Evolutionary conservation across 768 basidiomycete genomes (phyloP), one percentile per base, ranked within the genome.

Genomic region (Tephrocybe sp.): DNA sequence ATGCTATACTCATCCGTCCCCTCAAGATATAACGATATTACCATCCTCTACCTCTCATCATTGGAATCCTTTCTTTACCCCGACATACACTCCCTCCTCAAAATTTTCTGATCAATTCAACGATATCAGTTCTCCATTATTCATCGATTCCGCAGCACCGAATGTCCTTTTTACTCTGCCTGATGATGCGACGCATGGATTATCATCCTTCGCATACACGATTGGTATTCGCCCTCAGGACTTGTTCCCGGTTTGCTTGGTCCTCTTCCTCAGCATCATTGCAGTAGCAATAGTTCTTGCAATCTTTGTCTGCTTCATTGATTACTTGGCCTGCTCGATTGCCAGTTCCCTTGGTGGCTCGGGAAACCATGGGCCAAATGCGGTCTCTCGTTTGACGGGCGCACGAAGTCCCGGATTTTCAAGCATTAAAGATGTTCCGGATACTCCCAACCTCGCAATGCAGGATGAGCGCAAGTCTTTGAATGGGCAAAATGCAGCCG

Each of bases 181-280:
- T 8, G 58, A 69, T 11, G 73, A 83, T 57, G 70, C 77, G 6
- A 76, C 84, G 0, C 58, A 71, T 8, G 95, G 95, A 2, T 83
- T 99, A 38, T 72, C 81, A 13, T 85, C 88, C 2, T 94, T 94
- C 63, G 90, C 94, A 1, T 86, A 84, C 61, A 78, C 89, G 11
- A 70, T 95, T 34, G 97, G 95, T 24, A 62, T 98, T 4, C 81
- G 83, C 11, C 88, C 89, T 1, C 76, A 83, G 60, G 88, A 97
- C 61, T 74, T 94, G 40, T 91, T 97, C 60, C 79, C 79, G 18
- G 83, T 86, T 44, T 93, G 89, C 64, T 69, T 94, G n/a, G 71
- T 82, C 31, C 69, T 97, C 45, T 95, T 97, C 71, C 78, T 97
- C 42, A 76, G 79, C 16, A 84, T 97, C 56, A 67, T 88, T 24